phyloP scores from a whole-genome alignment of 495 filamentous ascomycete genomes.

The Xylaria flabelliformis region DNA sequence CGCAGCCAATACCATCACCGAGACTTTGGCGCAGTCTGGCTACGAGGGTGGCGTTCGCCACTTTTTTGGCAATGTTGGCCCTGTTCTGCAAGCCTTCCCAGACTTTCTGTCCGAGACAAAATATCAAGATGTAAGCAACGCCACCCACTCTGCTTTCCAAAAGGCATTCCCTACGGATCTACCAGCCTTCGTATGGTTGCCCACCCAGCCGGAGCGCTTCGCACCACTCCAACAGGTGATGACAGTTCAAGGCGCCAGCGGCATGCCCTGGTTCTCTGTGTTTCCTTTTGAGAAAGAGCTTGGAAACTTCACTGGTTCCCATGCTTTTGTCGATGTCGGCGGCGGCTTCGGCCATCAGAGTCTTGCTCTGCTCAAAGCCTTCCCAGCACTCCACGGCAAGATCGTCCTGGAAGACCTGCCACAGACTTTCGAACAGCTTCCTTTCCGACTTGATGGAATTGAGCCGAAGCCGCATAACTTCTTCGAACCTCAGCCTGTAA shows the following conservation, averaged over 20 bases:
- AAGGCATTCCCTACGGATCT: not conserved
- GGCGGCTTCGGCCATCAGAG: not conserved
- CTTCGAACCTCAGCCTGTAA: not conserved
- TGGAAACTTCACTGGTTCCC: not conserved
- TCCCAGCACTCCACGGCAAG: not conserved
- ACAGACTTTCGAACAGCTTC: not conserved
- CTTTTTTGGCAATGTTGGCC: not conserved
- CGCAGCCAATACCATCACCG: not conserved
- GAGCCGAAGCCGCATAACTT: not conserved
- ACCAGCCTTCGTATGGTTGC: not conserved
- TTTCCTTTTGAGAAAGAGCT: not conserved
- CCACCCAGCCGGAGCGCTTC: not conserved
- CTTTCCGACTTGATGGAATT: not conserved
- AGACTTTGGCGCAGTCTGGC: not conserved
- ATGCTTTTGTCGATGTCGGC: not conserved
- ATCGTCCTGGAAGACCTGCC: not conserved
- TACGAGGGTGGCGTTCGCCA: not conserved
- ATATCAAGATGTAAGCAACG: not conserved
- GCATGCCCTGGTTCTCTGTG: not conserved
- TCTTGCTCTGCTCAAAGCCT: not conserved
- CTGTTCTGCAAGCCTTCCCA: not conserved
- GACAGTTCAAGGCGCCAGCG: not conserved
- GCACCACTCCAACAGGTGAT: not conserved
- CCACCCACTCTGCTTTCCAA: not conserved
- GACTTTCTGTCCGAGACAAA: not conserved